phyloP scores from a whole-genome alignment of 2,329 filamentous ascomycete species.

The Colletotrichum sp. region DNA sequence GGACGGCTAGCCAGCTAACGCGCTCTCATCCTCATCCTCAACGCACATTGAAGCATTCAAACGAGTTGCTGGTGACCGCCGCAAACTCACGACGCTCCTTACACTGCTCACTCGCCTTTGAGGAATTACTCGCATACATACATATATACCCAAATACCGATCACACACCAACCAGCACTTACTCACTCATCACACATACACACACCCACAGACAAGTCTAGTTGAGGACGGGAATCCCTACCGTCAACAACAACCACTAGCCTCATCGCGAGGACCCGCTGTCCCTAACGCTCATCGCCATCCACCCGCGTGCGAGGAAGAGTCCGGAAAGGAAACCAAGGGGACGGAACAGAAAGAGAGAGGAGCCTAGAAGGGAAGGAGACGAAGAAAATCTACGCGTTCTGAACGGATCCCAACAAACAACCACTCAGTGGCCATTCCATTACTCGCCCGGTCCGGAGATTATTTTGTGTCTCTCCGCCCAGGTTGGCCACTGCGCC shows the following conservation, averaged over 20 bases:
- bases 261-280: constrained; percentile 44
- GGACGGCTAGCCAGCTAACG: constrained; percentile 39
- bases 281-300: constrained; percentile 37
- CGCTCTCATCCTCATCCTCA: constrained; percentile 18
- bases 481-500: constrained; percentile 34
- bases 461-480: constrained; percentile 29
- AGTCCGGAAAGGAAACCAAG: background rate
- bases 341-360: background rate
- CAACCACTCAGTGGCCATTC: constrained; percentile 22
- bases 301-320: background rate
- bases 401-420: constrained; percentile 33
- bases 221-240: constrained; percentile 24
- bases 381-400: constrained; percentile 34
- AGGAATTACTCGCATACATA: constrained; percentile 24
- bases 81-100: constrained; percentile 50
- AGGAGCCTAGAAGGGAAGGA: background rate
- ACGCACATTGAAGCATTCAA: constrained; percentile 35
- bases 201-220: background rate
- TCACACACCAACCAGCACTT: background rate
- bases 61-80: constrained; percentile 42
- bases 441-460: constrained; percentile 30
- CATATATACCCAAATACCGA: background rate
- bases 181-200: background rate
- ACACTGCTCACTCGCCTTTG: constrained; percentile 26
- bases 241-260: constrained; percentile 28